Evolutionary conservation across 345 rosid genomes (phyloP).

Genomic region (Alliaria petiolata): DNA sequence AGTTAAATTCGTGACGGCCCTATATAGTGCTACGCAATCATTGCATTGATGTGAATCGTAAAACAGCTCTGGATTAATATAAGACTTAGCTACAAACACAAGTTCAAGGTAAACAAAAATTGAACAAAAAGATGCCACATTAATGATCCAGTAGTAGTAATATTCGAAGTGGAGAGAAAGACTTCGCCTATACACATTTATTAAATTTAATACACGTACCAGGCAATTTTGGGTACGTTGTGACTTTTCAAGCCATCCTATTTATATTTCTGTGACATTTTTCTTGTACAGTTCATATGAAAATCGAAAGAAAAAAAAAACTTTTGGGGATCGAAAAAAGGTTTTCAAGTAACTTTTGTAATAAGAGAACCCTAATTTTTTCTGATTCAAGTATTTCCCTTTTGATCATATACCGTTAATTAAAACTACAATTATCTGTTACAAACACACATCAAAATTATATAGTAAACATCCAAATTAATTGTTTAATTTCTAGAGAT

Average conservation of each 20-base stretch:
- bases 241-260: conserved; percentile 6
- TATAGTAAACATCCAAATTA: too few species aligned
- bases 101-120: neutral
- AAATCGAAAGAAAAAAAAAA: too few species aligned
- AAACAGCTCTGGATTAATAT: neutral
- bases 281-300: neutral
- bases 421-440: neutral
- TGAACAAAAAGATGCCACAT: neutral
- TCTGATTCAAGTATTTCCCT: neutral
- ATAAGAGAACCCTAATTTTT: too few species aligned
- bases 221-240: neutral
- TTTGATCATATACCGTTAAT: neutral
- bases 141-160: neutral
- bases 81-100: neutral
- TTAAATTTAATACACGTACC: neutral
- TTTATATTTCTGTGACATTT: neutral
- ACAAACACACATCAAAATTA: too few species aligned
- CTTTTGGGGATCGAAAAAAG: too few species aligned
- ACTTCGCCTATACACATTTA: neutral
- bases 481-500: neutral
- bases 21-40: neutral
- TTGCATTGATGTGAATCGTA: neutral
- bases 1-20: too few species aligned
- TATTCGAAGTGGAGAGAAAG: neutral
- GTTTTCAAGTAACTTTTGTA: neutral